Evolutionary conservation across 75 land plant genomes (phyloP).

Genomic region (Chamaecyparis obtusa): DNA sequence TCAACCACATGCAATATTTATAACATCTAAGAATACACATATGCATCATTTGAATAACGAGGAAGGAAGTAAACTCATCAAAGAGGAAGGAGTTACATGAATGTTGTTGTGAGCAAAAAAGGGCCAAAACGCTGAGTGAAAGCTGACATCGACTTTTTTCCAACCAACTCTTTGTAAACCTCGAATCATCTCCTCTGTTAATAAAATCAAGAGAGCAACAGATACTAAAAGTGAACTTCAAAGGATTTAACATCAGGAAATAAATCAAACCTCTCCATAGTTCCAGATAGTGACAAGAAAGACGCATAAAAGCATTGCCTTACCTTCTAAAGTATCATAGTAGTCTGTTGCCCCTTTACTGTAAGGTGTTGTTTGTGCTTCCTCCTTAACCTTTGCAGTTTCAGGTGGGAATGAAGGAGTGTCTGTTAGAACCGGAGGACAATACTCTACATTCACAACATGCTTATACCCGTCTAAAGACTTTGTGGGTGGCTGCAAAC

Average conservation of each 20-base stretch:
- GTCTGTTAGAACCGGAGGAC: slow-evolving; percentile 69
- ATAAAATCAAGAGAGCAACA: slow-evolving; percentile 6
- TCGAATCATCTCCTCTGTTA: slow-evolving; percentile 93
- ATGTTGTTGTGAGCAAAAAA: slow-evolving; percentile 91
- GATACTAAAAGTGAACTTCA: not conserved
- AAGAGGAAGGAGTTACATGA: slow-evolving; percentile 49
- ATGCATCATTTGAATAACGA: slow-evolving; percentile 2
- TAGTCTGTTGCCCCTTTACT: slow-evolving; percentile 55
- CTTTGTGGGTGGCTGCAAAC: slow-evolving; percentile 63
- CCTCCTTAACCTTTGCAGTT: slow-evolving; percentile 85
- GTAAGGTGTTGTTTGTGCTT: slow-evolving; percentile 66
- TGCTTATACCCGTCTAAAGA: slow-evolving; percentile 93
- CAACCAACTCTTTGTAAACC: slow-evolving; percentile 89
- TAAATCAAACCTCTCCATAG: not conserved
- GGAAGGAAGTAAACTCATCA: not conserved
- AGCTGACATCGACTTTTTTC: slow-evolving; percentile 97
- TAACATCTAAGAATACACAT: not conserved
- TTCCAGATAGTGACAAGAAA: not conserved
- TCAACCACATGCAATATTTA: not conserved
- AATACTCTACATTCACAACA: slow-evolving; percentile 77
- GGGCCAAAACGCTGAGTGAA: slow-evolving; percentile 89
- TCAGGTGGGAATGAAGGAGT: slow-evolving; percentile 61
- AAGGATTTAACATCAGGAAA: not conserved
- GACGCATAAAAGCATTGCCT: not conserved
- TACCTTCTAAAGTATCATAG: slow-evolving; percentile 89